Percentiles rank a stretch among this genome's conserved stretches.
phyloP scores from a whole-genome alignment of 2,329 filamentous ascomycete species.

The Colletotrichum sp. region DNA sequence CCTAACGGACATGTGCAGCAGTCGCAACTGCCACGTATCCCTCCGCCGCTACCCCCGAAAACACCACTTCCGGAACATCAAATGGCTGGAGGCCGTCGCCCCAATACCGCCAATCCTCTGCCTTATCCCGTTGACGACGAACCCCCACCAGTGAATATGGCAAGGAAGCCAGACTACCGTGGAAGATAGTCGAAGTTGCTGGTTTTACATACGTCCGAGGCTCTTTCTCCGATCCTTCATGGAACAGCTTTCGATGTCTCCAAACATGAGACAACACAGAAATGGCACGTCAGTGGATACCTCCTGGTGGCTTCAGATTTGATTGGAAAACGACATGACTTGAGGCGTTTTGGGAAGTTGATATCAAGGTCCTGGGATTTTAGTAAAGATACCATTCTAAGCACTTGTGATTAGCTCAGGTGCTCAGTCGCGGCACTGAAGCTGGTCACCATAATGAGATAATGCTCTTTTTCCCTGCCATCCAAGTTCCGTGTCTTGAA shows the following conservation, averaged over 20 bases:
- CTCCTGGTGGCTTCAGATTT: neutral
- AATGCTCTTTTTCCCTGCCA: neutral
- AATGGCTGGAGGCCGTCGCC: conserved; percentile 37
- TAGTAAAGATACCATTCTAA: conserved; percentile 18
- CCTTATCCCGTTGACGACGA: conserved; percentile 84
- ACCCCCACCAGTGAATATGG: conserved; percentile 85
- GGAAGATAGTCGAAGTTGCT: conserved; percentile 41
- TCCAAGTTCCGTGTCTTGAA: neutral
- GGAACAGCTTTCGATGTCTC: neutral
- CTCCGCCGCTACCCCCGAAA: conserved; percentile 79
- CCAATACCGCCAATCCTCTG: conserved; percentile 41
- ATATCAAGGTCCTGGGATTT: neutral
- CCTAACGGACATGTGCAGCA: conserved; percentile 21
- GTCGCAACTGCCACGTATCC: conserved; percentile 37
- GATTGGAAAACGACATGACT: neutral
- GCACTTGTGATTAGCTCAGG: neutral
- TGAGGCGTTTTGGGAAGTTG: neutral
- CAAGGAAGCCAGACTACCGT: conserved; percentile 79
- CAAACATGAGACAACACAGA: neutral
- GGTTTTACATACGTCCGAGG: neutral
- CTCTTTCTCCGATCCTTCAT: neutral
- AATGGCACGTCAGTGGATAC: neutral
- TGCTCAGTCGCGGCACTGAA: neutral
- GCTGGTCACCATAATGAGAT: conserved; percentile 5
- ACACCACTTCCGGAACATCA: conserved; percentile 69